Evolutionary conservation across 2,329 filamentous ascomycete genomes (phyloP), one percentile per base, ranked within the genome.

Genomic region (Colletotrichum sansevieriae): DNA sequence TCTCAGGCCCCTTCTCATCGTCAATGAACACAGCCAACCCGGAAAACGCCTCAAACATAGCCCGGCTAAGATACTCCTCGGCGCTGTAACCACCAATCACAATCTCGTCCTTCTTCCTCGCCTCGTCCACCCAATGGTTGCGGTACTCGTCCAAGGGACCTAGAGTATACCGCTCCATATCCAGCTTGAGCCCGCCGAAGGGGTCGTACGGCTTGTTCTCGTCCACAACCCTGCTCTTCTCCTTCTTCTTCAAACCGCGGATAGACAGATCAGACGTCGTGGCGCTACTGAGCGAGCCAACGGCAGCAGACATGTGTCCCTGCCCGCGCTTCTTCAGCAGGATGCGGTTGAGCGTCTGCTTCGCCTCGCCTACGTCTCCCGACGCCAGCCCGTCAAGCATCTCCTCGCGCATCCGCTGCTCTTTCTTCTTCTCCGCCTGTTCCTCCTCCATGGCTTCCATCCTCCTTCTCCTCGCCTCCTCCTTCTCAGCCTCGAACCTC

Each of bases 1-100:
- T 77, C 51, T 83, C 80, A 2, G 73, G 75, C 2, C 76, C 73
- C 79, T 87, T 88, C 76, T 97, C 95, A 52, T 98, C 94, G 41
- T 88, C 91, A 47, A 99, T 84, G 74, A 97, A 97, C 47, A 97
- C 92, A 0, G 92, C 94, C 69, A 99, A 79, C 0, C 97, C 96
- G 0, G 93, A 90, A 80, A 98, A 98, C 0, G 95, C 94, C 76
- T 98, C 95, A 70, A 93, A 92, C 76, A 99, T 82, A 25, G 93
- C 91, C 25, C 95, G 86, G 8, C 90, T 85, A 74, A 94, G 93
- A 76, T 96, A 98, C 76, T 97, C 94, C 39, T 87, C 84, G 49
- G 95, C 83, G 74, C 91, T 90, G 80, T 97, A 98, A 0, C 96
- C 97, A 37, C 94, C 95, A 15, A 92, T 93, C 59, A 87, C 82